A percentile compares a stretch with the other conserved stretches of the same genome.
Evolutionary conservation across 768 basidiomycete genomes (phyloP).

Genomic region (Crassisporium funariophilum): DNA sequence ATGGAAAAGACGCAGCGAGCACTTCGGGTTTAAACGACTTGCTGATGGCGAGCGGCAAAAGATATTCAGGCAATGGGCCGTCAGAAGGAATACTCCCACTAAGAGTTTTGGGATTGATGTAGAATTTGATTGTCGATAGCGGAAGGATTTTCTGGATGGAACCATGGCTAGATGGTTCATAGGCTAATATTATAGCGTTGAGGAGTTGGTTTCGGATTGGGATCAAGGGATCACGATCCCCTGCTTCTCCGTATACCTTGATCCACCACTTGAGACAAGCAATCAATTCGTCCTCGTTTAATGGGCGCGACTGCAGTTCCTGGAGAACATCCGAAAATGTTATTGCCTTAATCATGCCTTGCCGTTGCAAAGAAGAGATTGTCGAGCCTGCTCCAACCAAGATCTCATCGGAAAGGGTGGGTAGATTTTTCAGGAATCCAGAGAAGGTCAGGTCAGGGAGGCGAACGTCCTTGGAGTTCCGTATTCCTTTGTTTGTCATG

Average conservation of each 20-base stretch:
- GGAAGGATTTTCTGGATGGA: constrained; percentile 63
- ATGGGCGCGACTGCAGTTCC: constrained; percentile 71
- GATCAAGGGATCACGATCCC: constrained; percentile 38
- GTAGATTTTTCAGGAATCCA: constrained; percentile 76
- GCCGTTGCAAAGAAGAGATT: constrained; percentile 59
- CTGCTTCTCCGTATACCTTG: constrained; percentile 36
- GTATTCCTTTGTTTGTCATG: constrained; percentile 75
- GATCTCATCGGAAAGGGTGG: constrained; percentile 68
- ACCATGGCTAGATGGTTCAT: constrained; percentile 31
- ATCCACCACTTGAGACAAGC: constrained; percentile 91
- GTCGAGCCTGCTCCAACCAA: constrained; percentile 58
- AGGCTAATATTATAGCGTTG: constrained; percentile 63
- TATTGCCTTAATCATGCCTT: constrained; percentile 71
- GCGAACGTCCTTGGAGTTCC: constrained; percentile 65
- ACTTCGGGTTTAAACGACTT: constrained; percentile 55
- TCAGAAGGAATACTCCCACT: constrained; percentile 61
- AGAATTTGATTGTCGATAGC: constrained; percentile 69
- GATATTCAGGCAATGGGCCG: constrained; percentile 73
- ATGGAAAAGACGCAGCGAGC: constrained; percentile 62
- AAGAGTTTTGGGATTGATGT: constrained; percentile 64
- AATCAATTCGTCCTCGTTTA: constrained; percentile 73
- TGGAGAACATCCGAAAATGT: constrained; percentile 81
- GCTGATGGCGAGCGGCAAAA: constrained; percentile 69
- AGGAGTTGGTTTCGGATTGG: constrained; percentile 64
- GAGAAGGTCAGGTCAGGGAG: constrained; percentile 71